Conservation (phyloP, 352 stramenopile genomes). For the Phytophthora ramorum region DNA sequence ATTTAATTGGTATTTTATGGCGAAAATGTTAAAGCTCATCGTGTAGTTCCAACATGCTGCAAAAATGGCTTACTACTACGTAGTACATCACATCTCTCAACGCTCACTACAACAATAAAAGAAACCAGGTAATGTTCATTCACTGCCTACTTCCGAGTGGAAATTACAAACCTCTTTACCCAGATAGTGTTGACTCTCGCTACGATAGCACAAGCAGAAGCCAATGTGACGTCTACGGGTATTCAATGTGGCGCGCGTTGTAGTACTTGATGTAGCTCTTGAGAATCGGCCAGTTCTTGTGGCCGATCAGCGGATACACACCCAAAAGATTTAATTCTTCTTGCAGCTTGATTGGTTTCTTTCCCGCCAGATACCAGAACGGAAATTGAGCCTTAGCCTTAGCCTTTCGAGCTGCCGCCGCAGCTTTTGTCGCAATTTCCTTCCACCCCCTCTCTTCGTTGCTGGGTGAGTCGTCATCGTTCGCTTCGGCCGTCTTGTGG, state of each 20-base stretch:
- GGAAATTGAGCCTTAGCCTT: not conserved
- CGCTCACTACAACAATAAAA: too few relatives aligned
- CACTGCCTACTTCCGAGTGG: too few relatives aligned
- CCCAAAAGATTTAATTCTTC: not conserved
- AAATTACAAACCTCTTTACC: too few relatives aligned
- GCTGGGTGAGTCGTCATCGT: not conserved
- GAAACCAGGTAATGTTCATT: too few relatives aligned
- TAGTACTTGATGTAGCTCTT: constrained; percentile 1
- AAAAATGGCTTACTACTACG: too few relatives aligned
- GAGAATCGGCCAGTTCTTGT: not conserved
- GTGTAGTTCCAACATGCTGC: too few relatives aligned
- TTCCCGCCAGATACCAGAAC: not conserved
- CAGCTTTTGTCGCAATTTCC: not conserved
- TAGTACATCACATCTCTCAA: too few relatives aligned
- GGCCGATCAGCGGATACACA: not conserved
- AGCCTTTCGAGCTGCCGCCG: not conserved
- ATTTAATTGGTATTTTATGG: not conserved
- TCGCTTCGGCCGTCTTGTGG: not conserved
- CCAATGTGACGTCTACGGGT: not conserved
- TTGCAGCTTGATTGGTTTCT: not conserved
- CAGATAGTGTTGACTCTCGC: too few relatives aligned
- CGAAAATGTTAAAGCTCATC: too few relatives aligned
- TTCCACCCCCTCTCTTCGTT: not conserved
- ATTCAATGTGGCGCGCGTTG: not conserved
- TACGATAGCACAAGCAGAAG: too few relatives aligned